A percentile compares a stretch with the other conserved stretches of the same genome.
Evolutionary conservation across 345 rosid species (phyloP).

Genomic region (Gossypioides kirkii): DNA sequence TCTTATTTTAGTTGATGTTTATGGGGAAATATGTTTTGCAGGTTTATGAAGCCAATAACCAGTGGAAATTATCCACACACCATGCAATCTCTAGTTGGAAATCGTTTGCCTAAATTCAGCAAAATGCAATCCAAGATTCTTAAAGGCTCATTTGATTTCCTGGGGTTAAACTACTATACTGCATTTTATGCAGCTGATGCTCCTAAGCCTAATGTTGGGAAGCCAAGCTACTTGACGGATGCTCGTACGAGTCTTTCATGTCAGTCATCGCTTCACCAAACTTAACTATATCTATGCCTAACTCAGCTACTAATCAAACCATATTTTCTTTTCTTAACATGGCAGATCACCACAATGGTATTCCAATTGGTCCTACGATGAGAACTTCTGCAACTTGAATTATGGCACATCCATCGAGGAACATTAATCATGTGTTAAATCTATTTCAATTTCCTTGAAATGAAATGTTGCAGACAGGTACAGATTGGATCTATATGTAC

Average conservation of each 20-base stretch:
- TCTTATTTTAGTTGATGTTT: no score
- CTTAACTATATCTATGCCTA: neutral
- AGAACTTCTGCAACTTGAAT: neutral
- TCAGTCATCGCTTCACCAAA: conserved; percentile 17
- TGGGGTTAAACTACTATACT: conserved; percentile 47
- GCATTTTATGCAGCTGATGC: conserved; percentile 25
- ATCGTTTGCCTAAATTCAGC: conserved; percentile 38
- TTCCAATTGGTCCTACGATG: conserved; percentile 39
- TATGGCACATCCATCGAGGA: no score
- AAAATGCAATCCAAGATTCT: conserved; percentile 26
- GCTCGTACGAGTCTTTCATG: conserved; percentile 17
- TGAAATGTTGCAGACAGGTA: conserved; percentile 33
- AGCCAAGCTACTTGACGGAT: conserved; percentile 33
- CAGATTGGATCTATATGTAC: conserved; percentile 47
- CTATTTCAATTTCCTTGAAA: neutral
- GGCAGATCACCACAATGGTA: conserved; percentile 13
- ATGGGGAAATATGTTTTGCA: neutral
- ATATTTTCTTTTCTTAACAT: neutral
- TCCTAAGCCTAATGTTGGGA: neutral
- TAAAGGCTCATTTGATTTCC: conserved; percentile 48
- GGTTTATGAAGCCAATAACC: conserved; percentile 42
- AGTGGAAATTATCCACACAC: conserved; percentile 38
- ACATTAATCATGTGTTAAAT: neutral
- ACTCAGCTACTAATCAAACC: neutral
- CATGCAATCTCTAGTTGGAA: conserved; percentile 29